Percentiles rank a stretch among this genome's conserved stretches.
These are phyloP conservation scores for Verticillium zaregamsianum DNA, from an alignment of 2,329 filamentous ascomycete genomes.

Conservation along the genomic window DNA sequence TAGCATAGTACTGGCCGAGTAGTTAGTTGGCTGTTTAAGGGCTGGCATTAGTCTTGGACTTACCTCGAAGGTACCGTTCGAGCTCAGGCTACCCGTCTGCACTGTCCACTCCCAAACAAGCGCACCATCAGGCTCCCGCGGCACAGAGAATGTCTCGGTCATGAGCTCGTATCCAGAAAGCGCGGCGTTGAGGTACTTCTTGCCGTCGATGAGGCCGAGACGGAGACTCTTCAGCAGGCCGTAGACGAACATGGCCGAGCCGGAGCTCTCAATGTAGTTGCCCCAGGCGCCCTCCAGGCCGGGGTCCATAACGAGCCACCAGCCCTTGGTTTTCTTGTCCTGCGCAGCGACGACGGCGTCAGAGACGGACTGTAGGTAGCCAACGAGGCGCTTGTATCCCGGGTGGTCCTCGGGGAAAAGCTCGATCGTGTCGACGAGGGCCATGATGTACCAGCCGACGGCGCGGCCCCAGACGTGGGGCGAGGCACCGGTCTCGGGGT, in stretches of 20 bases:
- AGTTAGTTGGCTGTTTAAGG: neutral
- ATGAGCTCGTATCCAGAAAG: conserved; percentile 40
- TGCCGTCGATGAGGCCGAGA: conserved; percentile 24
- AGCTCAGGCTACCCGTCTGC: conserved; percentile 29
- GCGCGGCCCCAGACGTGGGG: conserved; percentile 47
- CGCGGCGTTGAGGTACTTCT: conserved; percentile 30
- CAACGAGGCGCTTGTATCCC: conserved; percentile 30
- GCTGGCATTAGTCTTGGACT: conserved; percentile 10
- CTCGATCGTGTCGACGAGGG: conserved; percentile 42
- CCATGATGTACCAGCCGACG: conserved; percentile 31
- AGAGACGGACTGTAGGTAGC: conserved; percentile 36
- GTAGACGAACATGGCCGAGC: conserved; percentile 31
- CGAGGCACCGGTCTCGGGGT: conserved; percentile 39
- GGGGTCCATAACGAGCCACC: conserved; percentile 32
- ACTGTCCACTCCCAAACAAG: conserved; percentile 30
- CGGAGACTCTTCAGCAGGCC: conserved; percentile 29
- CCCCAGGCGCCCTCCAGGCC: conserved; percentile 25
- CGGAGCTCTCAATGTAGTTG: conserved; percentile 33
- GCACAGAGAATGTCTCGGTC: conserved; percentile 38
- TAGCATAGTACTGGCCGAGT: conserved; percentile 15
- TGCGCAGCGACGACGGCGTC: conserved; percentile 35
- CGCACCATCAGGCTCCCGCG: conserved; percentile 37
- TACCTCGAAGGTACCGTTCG: conserved; percentile 34
- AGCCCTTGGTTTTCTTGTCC: conserved; percentile 29
- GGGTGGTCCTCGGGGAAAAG: conserved; percentile 31